These are phyloP conservation scores for Lasiodiplodia sp. DNA, from an alignment of 2,329 filamentous ascomycete species.

Conservation along the genomic window DNA sequence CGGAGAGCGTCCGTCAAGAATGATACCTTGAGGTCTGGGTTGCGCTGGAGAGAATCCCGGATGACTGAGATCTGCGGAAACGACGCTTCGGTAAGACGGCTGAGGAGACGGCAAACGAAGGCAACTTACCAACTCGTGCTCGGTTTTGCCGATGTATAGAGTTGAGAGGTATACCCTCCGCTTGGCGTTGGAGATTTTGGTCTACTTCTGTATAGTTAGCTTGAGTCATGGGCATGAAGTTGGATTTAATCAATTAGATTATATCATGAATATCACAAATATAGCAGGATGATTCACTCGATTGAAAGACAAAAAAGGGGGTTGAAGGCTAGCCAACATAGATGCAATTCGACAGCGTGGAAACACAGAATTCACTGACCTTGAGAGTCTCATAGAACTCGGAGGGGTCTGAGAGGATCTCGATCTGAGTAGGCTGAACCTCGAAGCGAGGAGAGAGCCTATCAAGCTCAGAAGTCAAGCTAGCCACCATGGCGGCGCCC, in stretches of 20 bases:
- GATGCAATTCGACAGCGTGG: background rate
- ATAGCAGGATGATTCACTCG: background rate
- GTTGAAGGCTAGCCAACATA: background rate
- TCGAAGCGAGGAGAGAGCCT: constrained; percentile 90
- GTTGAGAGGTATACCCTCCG: constrained; percentile 90
- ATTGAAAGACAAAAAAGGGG: background rate
- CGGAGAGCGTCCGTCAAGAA: constrained; percentile 91
- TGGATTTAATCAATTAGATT: background rate
- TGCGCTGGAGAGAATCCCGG: constrained; percentile 74
- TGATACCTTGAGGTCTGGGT: constrained; percentile 80
- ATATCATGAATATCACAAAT: background rate
- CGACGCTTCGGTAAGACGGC: background rate
- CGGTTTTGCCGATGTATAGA: constrained; percentile 92
- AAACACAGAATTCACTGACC: constrained; percentile 57
- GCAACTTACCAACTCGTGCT: constrained; percentile 75
- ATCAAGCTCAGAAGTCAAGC: constrained; percentile 78
- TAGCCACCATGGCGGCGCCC: constrained; percentile 62
- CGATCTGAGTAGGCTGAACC: constrained; percentile 79
- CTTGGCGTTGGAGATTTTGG: constrained; percentile 82
- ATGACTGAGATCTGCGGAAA: constrained; percentile 72
- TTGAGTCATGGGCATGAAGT: background rate
- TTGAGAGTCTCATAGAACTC: constrained; percentile 94
- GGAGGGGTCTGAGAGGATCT: constrained; percentile 78
- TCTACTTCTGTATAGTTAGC: constrained; percentile 54
- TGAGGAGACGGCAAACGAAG: background rate